A percentile compares a stretch with the other conserved stretches of the same genome.
Conservation (phyloP, 768 basidiomycete genomes). For the Fistulinella prunicolor region DNA sequence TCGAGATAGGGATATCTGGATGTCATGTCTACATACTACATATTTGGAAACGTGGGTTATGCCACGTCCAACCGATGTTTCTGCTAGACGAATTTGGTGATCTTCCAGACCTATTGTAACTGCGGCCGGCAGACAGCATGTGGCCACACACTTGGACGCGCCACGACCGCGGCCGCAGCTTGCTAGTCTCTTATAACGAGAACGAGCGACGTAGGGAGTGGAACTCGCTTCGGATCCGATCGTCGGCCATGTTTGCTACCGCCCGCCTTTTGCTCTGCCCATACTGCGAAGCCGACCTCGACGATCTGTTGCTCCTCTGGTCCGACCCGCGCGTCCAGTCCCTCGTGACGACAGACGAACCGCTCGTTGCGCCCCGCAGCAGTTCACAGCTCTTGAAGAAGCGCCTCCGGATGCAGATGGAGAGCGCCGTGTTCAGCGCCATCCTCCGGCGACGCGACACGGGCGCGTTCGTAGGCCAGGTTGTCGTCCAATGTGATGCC, state of each 20-base stretch:
- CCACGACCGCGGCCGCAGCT: no score
- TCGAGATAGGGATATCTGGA: no score
- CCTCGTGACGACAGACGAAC: constrained; percentile 15
- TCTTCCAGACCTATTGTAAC: no score
- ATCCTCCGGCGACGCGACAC: constrained; percentile 30
- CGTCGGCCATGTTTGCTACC: constrained; percentile 34
- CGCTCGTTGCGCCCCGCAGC: constrained; percentile 8
- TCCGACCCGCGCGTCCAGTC: constrained; percentile 29
- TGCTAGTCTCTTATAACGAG: no score
- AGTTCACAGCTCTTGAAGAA: constrained; percentile 18
- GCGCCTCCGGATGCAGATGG: constrained; percentile 20
- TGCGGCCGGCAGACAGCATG: no score
- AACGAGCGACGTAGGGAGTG: no score
- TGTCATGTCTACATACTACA: no score
- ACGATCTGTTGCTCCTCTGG: constrained; percentile 28
- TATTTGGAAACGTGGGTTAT: no score
- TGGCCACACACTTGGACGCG: no score
- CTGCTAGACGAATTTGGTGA: no score
- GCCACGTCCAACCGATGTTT: no score
- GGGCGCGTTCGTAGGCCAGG: constrained; percentile 33
- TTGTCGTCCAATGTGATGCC: constrained; percentile 21
- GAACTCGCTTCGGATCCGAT: no score
- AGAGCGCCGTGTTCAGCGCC: constrained; percentile 25
- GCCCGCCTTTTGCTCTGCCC: constrained; percentile 34
- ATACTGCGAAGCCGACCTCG: constrained; percentile 31